Evolutionary conservation across 192 early-diverging fungal species (phyloP).

Genomic region (Coemansia sp.): DNA sequence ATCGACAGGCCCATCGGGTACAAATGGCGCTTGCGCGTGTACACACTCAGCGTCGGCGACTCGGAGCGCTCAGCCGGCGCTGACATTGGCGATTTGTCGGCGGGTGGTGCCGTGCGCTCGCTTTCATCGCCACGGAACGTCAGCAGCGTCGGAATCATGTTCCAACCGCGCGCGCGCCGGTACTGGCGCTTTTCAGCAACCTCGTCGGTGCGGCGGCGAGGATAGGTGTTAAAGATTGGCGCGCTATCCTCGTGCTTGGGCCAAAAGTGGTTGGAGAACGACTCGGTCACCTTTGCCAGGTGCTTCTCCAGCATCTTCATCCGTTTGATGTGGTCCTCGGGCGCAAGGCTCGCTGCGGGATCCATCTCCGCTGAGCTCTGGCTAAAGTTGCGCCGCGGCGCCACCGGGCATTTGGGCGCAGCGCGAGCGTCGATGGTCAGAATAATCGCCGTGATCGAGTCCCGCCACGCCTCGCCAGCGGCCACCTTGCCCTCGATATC

Average conservation of each 20-base stretch:
- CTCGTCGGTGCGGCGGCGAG: slow-evolving; percentile 36
- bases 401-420: slow-evolving; percentile 25
- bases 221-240: slow-evolving; percentile 43
- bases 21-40: slow-evolving; percentile 40
- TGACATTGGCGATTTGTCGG: slow-evolving; percentile 4
- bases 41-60: slow-evolving; percentile 35
- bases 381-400: slow-evolving; percentile 38
- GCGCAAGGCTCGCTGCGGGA: slow-evolving; percentile 10
- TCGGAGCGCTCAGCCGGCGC: slow-evolving; percentile 25
- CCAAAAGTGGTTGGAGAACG: slow-evolving; percentile 48
- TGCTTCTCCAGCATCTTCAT: slow-evolving; percentile 50
- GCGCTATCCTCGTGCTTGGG: slow-evolving; percentile 34
- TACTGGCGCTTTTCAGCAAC: slow-evolving; percentile 9
- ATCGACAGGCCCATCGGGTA: slow-evolving; percentile 50
- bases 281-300: slow-evolving; percentile 46
- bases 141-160: slow-evolving; percentile 48
- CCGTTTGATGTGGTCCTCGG: slow-evolving; percentile 43
- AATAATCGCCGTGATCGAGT: slow-evolving; percentile 47
- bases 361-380: slow-evolving; percentile 16
- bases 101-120: slow-evolving; percentile 6
- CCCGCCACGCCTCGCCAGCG: slow-evolving; percentile 46
- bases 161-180: slow-evolving; percentile 46
- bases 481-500: slow-evolving; percentile 37
- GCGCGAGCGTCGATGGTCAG: slow-evolving; percentile 47
- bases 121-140: slow-evolving; percentile 23